Percentiles rank a stretch among this genome's conserved stretches.
Conservation (phyloP, 441 rosid species). For the Brassica balearica region DNA sequence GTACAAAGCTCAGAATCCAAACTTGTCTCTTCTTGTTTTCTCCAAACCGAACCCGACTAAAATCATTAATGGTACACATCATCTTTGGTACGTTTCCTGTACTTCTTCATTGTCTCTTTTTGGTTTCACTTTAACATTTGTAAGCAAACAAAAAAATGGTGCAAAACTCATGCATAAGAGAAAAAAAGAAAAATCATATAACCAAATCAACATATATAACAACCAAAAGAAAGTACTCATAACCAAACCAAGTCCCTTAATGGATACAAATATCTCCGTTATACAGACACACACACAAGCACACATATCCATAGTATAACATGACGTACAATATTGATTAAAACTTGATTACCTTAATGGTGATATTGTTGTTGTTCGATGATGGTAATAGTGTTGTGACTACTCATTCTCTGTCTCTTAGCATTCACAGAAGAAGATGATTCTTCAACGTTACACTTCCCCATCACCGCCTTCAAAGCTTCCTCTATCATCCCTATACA, state of each 20-base stretch:
- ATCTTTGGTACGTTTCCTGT: constrained; percentile 38
- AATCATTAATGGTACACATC: constrained; percentile 36
- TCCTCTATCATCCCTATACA: constrained; percentile 81
- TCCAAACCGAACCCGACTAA: constrained; percentile 29
- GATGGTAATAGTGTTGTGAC: constrained; percentile 53
- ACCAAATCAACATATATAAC: constrained; percentile 22
- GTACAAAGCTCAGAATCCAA: constrained; percentile 40
- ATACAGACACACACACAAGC: constrained; percentile 35
- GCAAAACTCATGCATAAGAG: constrained; percentile 5
- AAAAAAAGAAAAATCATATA: constrained; percentile 2
- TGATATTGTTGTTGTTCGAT: constrained; percentile 34
- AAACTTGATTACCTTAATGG: constrained; percentile 32
- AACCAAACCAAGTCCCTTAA: constrained; percentile 29
- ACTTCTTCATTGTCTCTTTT: constrained; percentile 40
- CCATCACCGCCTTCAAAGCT: constrained; percentile 91
- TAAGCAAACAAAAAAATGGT: constrained; percentile 14
- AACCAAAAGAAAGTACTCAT: constrained; percentile 11
- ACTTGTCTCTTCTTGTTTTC: constrained; percentile 31
- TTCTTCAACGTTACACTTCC: constrained; percentile 71
- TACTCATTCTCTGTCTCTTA: constrained; percentile 82
- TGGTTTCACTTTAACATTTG: constrained; percentile 32
- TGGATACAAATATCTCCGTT: constrained; percentile 40
- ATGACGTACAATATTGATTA: constrained; percentile 33
- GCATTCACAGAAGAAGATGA: constrained; percentile 77
- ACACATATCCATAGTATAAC: constrained; percentile 33